Base-by-base conservation (phyloP, 164 flowering plant genomes). In the Saururus chinensis region DNA sequence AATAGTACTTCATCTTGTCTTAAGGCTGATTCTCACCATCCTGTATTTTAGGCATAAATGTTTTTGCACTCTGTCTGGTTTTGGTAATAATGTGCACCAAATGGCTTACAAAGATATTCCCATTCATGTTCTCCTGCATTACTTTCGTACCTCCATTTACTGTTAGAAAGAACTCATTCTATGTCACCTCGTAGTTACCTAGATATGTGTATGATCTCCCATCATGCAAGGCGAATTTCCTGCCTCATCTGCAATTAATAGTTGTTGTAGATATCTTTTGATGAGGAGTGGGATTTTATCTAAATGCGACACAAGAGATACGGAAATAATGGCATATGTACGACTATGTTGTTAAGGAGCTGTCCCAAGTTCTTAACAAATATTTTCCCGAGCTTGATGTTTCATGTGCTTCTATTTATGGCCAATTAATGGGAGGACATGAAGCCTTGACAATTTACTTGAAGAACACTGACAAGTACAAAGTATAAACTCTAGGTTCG, bases 301-400 rank as follows among this genome's bases (percentile, higher is more conserved):
- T 95, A 37, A 95, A 95, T 89, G 99, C 98, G 24, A 95, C 84
- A 21, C 92, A 87, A 71, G 95, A 87, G 74, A 95, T 91, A 74
- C 91, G 99, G 99, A 95, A 95, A 77, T 89, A 91, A 76, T 91
- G 99, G 98, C 89, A 74, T 16, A 91, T 95, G 99, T 95, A 95
- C 76, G 98, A 95, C 65, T 95, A 91, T 79, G 77, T 91, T 60
- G 98, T 91, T 64, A 87, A 91, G 79, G 98, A 95, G 74, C 65
- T 95, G 73, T 98, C 99, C 42, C 55, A 72, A 55, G 73, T 95
- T 71, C 76, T 95, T 59, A 69, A 62, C 53, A 92, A 84, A 59
- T 79, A 86, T 64, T 95, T 95, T 70, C 84, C 82, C 4, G 80
- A 84, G 77, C 96, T 95, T 65, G 92, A 95, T 75, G 80, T 92